A percentile compares a stretch with the other conserved stretches of the same genome.
Evolutionary conservation across 768 basidiomycete genomes (phyloP).

Genomic region (Pisolithus albus): DNA sequence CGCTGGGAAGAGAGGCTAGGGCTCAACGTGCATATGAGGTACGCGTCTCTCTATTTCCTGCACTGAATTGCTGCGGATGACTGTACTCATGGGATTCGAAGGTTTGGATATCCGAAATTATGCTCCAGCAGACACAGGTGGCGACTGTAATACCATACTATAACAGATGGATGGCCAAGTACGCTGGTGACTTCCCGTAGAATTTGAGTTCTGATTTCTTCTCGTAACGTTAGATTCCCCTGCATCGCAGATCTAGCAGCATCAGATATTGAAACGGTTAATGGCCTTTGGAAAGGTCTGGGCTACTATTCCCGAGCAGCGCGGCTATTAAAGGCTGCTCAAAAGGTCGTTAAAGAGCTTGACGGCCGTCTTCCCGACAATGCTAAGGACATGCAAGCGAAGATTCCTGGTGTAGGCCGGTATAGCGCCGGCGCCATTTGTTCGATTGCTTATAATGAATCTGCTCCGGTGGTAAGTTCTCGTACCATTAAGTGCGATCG

Average conservation of each 20-base stretch:
- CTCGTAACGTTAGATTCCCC: constrained; percentile 53
- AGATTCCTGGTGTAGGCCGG: constrained; percentile 81
- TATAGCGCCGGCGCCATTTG: constrained; percentile 83
- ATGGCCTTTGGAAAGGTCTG: constrained; percentile 84
- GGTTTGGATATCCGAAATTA: constrained; percentile 91
- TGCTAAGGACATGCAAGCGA: constrained; percentile 71
- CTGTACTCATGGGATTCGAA: constrained; percentile 17
- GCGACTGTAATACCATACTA: constrained; percentile 92
- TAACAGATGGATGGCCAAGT: constrained; percentile 81
- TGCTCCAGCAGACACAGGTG: constrained; percentile 97
- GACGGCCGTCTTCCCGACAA: constrained; percentile 72
- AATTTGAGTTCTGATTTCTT: no score
- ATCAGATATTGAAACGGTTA: constrained; percentile 77
- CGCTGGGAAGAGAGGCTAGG: constrained; percentile 48
- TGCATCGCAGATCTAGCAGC: constrained; percentile 68
- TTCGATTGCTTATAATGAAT: constrained; percentile 84
- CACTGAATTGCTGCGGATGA: not conserved
- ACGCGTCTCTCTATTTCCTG: constrained; percentile 9
- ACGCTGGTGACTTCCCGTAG: constrained; percentile 15
- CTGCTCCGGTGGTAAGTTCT: constrained; percentile 71
- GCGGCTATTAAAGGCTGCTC: constrained; percentile 75
- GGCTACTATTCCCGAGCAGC: constrained; percentile 88
- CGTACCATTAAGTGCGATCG: not conserved
- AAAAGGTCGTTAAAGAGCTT: constrained; percentile 63
- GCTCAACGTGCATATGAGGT: constrained; percentile 92